These are phyloP conservation scores for Miscanthus sacchariflorus DNA, from an alignment of 202 grass and related monocot genomes.

Conservation along the genomic window DNA sequence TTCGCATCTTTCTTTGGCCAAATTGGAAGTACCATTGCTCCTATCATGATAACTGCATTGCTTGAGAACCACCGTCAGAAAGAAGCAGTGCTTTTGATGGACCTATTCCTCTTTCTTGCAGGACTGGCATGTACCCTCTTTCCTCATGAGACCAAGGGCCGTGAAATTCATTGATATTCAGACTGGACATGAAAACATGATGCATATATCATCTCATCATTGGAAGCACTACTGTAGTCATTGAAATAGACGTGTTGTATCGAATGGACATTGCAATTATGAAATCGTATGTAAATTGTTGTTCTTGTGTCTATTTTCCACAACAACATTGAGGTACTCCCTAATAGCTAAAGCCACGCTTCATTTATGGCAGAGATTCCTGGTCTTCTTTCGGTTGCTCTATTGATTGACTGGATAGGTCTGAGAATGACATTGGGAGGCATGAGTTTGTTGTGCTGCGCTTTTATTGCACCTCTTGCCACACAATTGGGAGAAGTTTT, in stretches of 20 bases:
- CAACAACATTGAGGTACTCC: not conserved
- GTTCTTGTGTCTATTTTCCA: not conserved
- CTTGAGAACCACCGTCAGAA: conserved; percentile 56
- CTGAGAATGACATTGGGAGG: conserved; percentile 52
- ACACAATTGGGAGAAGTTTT: conserved; percentile 48
- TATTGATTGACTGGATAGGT: conserved; percentile 61
- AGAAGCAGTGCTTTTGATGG: conserved; percentile 60
- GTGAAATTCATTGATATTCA: conserved; percentile 37
- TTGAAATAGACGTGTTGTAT: too few species aligned
- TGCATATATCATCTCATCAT: not conserved
- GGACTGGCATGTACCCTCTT: conserved; percentile 51
- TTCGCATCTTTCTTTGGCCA: conserved; percentile 41
- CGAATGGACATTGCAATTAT: too few species aligned
- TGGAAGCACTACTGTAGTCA: not conserved
- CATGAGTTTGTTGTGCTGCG: conserved; percentile 52
- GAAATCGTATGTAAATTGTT: not conserved
- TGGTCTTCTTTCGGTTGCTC: conserved; percentile 48
- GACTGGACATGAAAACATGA: too few species aligned
- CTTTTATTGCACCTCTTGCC: conserved; percentile 55
- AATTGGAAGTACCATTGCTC: conserved; percentile 59
- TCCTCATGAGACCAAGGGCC: conserved; percentile 65
- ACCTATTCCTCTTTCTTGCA: conserved; percentile 49
- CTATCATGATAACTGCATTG: conserved; percentile 53
- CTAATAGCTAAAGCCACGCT: not conserved
- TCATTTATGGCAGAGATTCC: conserved; percentile 53